Percentiles rank a stretch among this genome's conserved stretches.
Conservation (phyloP, 2,329 filamentous ascomycete species). For the Fusarium domesticum region DNA sequence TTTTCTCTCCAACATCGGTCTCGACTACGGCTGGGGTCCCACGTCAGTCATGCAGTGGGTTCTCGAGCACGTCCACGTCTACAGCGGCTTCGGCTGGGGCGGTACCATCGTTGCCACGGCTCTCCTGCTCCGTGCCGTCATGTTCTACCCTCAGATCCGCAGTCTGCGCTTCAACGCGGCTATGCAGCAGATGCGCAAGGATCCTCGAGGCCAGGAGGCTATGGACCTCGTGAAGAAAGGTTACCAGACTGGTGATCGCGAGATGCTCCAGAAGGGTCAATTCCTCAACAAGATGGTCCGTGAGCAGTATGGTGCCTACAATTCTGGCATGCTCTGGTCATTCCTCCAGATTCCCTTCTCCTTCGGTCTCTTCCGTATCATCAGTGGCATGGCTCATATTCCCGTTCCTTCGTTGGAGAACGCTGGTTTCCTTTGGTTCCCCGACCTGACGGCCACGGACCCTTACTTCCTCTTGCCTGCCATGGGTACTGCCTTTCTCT, state of each 20-base stretch:
- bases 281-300: constrained; percentile 37
- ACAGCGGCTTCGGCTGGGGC: constrained; percentile 76
- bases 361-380: constrained; percentile 75
- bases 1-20: constrained; percentile 75
- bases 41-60: constrained; percentile 70
- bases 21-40: constrained; percentile 84
- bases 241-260: constrained; percentile 42
- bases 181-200: constrained; percentile 54
- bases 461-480: constrained; percentile 74
- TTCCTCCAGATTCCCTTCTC: constrained; percentile 61
- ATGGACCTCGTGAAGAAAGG: constrained; percentile 51
- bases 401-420: constrained; percentile 76
- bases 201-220: constrained; percentile 50
- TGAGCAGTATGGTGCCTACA: constrained; percentile 36
- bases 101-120: constrained; percentile 66
- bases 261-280: constrained; percentile 36
- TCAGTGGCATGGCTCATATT: constrained; percentile 69
- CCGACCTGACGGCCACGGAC: constrained; percentile 71
- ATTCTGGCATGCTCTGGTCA: constrained; percentile 37
- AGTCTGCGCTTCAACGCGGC: constrained; percentile 46
- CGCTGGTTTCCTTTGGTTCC: constrained; percentile 74
- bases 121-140: constrained; percentile 58
- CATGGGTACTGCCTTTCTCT: constrained; percentile 54
- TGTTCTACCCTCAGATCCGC: constrained; percentile 60
- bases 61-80: constrained; percentile 81